Evolutionary conservation across 768 basidiomycete genomes (phyloP).

Genomic region (Cystobasidiopsis lactophilus): DNA sequence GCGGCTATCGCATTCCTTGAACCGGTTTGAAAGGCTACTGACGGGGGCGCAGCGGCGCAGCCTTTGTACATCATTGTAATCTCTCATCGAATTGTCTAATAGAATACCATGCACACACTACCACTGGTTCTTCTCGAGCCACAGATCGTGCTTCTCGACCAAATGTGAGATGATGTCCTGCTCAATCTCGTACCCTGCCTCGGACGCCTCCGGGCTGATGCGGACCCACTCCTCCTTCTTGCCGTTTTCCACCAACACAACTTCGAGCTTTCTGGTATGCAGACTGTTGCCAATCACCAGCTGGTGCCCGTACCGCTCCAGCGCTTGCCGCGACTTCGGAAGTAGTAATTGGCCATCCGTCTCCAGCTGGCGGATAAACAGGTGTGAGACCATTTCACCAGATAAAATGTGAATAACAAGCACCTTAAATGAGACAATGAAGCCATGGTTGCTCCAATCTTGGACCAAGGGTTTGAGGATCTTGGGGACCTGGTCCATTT

Average conservation of each 20-base stretch:
- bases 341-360: slow-evolving; percentile 63
- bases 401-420: not conserved
- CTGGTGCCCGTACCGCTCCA: slow-evolving; percentile 88
- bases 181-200: slow-evolving; percentile 54
- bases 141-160: slow-evolving; percentile 45
- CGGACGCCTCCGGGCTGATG: slow-evolving; percentile 19
- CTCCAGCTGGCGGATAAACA: slow-evolving; percentile 60
- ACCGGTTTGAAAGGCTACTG: no score
- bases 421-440: slow-evolving; percentile 94
- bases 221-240: slow-evolving; percentile 17
- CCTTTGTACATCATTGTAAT: no score
- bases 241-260: slow-evolving; percentile 46
- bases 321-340: slow-evolving; percentile 68
- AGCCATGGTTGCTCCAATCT: slow-evolving; percentile 79
- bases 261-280: slow-evolving; percentile 70
- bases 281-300: slow-evolving; percentile 92
- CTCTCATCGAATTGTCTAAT: no score
- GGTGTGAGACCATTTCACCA: not conserved
- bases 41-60: no score
- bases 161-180: slow-evolving; percentile 66
- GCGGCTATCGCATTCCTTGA: no score
- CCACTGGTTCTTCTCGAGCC: no score
- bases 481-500: slow-evolving; percentile 99
- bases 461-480: slow-evolving; percentile 77
- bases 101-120: no score